phyloP scores from a whole-genome alignment of 164 flowering plant species.

The Vitis vinifera region DNA sequence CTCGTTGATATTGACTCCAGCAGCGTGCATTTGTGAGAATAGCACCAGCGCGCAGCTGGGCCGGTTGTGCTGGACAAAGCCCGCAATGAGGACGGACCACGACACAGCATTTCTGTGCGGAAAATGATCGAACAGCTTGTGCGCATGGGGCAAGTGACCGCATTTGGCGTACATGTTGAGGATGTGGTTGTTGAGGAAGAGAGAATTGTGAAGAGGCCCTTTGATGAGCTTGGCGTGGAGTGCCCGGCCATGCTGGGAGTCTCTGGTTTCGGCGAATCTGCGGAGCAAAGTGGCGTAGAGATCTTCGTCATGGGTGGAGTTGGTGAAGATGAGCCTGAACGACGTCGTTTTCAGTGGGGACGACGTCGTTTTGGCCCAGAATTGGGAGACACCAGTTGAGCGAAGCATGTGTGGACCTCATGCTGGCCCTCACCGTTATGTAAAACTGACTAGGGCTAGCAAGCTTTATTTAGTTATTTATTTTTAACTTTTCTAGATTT shows the following conservation, averaged over 20 bases:
- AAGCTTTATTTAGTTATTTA: no score
- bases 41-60: slow-evolving; percentile 33
- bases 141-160: slow-evolving; percentile 30
- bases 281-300: no score
- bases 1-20: slow-evolving; percentile 37
- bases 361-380: no score
- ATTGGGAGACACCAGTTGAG: no score
- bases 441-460: no score
- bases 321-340: no score
- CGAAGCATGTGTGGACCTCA: no score
- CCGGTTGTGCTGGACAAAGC: slow-evolving; percentile 45
- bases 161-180: slow-evolving; percentile 60
- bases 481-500: no score
- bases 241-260: slow-evolving; percentile 26
- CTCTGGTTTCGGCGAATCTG: slow-evolving; percentile 5
- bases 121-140: slow-evolving; percentile 65
- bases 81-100: slow-evolving; percentile 64
- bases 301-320: no score
- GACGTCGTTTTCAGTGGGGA: no score
- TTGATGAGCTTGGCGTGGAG: slow-evolving; percentile 55
- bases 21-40: slow-evolving; percentile 41
- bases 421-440: no score
- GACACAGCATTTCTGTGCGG: slow-evolving; percentile 63
- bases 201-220: slow-evolving; percentile 28
- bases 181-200: slow-evolving; percentile 55